Conservation (phyloP, 257 asterid genomes). For the Solanum pennellii region DNA sequence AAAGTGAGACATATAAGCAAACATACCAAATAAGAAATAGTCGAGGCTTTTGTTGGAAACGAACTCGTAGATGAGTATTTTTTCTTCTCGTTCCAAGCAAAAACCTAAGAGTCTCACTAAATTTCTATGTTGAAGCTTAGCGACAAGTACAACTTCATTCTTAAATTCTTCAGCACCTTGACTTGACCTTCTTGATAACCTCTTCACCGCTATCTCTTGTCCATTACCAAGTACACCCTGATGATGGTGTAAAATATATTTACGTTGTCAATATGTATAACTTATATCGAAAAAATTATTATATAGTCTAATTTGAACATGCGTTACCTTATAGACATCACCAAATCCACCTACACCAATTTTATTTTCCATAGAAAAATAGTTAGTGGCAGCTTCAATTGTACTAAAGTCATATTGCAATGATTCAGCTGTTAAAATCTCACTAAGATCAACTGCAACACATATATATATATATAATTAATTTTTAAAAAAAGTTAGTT, state of each 20-base stretch:
- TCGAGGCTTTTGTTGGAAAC: not conserved
- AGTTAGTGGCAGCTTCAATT: not conserved
- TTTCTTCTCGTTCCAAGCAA: not conserved
- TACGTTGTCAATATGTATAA: not conserved
- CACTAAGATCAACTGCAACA: not conserved
- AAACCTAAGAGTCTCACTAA: not conserved
- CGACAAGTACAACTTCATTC: not conserved
- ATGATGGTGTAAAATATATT: not conserved
- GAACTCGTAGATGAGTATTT: not conserved
- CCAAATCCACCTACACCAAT: slow-evolving; percentile 7
- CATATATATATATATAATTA: not conserved
- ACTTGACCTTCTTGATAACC: not conserved
- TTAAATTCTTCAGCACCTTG: not conserved
- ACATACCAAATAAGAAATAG: not conserved
- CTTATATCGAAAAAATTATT: not conserved
- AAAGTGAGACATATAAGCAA: not conserved
- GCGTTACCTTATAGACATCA: not conserved
- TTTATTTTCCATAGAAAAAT: not conserved
- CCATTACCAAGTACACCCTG: not conserved
- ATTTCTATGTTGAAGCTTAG: not conserved
- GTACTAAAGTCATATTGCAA: not conserved
- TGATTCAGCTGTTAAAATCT: not conserved
- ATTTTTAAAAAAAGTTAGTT: too few relatives aligned
- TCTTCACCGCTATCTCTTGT: not conserved
- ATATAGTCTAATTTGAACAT: not conserved